phyloP scores from a whole-genome alignment of 768 basidiomycete genomes.

The Tubosaeta sp. region DNA sequence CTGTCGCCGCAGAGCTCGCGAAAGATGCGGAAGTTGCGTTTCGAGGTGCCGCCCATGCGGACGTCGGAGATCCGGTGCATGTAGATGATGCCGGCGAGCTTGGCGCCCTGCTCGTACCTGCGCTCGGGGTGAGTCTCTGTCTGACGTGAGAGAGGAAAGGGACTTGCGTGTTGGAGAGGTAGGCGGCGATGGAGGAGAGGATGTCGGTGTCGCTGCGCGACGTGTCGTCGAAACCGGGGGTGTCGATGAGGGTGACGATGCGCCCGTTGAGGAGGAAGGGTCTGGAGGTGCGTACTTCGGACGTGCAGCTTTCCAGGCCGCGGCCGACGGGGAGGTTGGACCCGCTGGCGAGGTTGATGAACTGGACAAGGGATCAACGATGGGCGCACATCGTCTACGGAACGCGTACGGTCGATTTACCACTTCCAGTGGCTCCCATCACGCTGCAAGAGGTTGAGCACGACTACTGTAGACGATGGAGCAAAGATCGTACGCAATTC shows the following conservation, averaged over 20 bases:
- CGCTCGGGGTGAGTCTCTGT: not conserved
- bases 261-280: constrained; percentile 45
- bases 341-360: constrained; percentile 51
- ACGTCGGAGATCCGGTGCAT: constrained; percentile 52
- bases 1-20: constrained; percentile 48
- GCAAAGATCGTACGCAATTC: constrained; percentile 27
- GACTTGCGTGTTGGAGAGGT: constrained; percentile 31
- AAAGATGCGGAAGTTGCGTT: constrained; percentile 49
- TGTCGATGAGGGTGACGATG: constrained; percentile 49
- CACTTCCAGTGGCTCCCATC: constrained; percentile 35
- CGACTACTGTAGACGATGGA: not conserved
- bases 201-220: constrained; percentile 45
- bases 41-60: constrained; percentile 48
- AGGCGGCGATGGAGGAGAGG: constrained; percentile 45
- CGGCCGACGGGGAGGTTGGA: constrained; percentile 43
- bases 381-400: not conserved
- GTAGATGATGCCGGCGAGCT: constrained; percentile 51
- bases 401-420: constrained; percentile 32
- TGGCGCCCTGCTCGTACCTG: constrained; percentile 34
- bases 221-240: constrained; percentile 60
- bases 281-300: constrained; percentile 38
- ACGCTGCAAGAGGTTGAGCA: constrained; percentile 19
- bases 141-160: not conserved
- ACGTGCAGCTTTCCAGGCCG: constrained; percentile 49
- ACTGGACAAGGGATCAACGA: constrained; percentile 23